Conservation (phyloP, 2,329 filamentous ascomycete species). For the Zasmidium citrigriseum region DNA sequence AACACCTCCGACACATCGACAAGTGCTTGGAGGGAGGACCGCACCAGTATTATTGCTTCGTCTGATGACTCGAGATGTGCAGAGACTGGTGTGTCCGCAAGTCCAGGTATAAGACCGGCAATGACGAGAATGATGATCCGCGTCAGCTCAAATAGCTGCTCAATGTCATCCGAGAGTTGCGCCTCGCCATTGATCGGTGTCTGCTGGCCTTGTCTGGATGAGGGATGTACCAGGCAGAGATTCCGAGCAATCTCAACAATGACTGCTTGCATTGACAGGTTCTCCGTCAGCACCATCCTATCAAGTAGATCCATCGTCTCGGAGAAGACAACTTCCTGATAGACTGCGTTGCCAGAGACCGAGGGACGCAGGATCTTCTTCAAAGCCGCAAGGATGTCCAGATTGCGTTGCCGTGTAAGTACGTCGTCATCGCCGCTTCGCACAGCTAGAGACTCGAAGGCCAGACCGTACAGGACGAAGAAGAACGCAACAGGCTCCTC, state of each 20-base stretch:
- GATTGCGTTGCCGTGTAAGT: conserved; percentile 37
- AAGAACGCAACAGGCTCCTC: conserved; percentile 98
- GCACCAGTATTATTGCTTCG: conserved; percentile 79
- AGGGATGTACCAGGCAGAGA: conserved; percentile 87
- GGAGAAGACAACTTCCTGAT: conserved; percentile 91
- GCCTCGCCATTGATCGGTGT: conserved; percentile 54
- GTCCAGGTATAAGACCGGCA: conserved; percentile 80
- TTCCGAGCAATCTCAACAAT: conserved; percentile 94
- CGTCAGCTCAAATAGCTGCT: conserved; percentile 95
- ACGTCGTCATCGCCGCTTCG: conserved; percentile 60
- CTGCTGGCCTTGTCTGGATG: conserved; percentile 66
- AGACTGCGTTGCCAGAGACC: conserved; percentile 94
- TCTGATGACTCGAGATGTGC: conserved; percentile 71
- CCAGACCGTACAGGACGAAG: conserved; percentile 94
- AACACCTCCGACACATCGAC: conserved; percentile 96
- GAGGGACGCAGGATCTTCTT: conserved; percentile 94
- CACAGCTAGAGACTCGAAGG: conserved; percentile 91
- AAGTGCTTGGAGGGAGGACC: conserved; percentile 78
- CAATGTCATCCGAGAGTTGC: conserved; percentile 91
- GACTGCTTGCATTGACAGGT: conserved; percentile 81
- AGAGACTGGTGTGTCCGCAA: conserved; percentile 57
- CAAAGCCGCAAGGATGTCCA: conserved; percentile 86
- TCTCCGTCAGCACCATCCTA: conserved; percentile 87
- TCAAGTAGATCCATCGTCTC: conserved; percentile 97
- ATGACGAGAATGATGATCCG: conserved; percentile 93